phyloP scores from a whole-genome alignment of 345 rosid species.

The Acer yangbiense region DNA sequence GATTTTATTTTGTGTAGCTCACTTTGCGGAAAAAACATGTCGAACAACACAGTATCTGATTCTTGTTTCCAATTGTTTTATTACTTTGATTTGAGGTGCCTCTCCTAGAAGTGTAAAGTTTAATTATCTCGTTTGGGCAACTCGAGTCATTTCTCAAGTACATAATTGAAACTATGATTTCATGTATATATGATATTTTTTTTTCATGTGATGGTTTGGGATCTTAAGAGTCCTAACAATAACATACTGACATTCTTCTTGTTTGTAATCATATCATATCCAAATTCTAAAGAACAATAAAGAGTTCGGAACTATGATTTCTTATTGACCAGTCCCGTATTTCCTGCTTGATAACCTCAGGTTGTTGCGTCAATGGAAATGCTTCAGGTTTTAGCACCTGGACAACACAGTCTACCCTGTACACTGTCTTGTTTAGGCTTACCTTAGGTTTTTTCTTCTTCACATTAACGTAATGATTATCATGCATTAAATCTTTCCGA shows the following conservation, averaged over 20 bases:
- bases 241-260: background rate
- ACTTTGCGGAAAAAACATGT: background rate
- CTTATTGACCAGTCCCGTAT: too few species aligned
- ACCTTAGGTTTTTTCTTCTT: background rate
- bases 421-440: background rate
- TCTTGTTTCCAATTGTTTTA: conserved; percentile 1
- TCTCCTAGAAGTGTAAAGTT: conserved; percentile 11
- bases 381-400: too few species aligned
- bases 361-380: too few species aligned
- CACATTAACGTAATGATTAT: background rate
- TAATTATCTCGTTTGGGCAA: conserved; percentile 6
- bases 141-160: background rate
- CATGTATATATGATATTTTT: background rate
- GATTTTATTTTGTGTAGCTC: background rate
- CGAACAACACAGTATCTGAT: background rate
- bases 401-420: too few species aligned
- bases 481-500: too few species aligned
- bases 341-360: too few species aligned
- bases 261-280: background rate
- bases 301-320: background rate
- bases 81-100: conserved; percentile 15
- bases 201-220: background rate
- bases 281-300: background rate
- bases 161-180: background rate
- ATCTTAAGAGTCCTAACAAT: background rate